These are phyloP conservation scores for Salix viminalis DNA, from an alignment of 345 rosid species.

Conservation along the genomic window DNA sequence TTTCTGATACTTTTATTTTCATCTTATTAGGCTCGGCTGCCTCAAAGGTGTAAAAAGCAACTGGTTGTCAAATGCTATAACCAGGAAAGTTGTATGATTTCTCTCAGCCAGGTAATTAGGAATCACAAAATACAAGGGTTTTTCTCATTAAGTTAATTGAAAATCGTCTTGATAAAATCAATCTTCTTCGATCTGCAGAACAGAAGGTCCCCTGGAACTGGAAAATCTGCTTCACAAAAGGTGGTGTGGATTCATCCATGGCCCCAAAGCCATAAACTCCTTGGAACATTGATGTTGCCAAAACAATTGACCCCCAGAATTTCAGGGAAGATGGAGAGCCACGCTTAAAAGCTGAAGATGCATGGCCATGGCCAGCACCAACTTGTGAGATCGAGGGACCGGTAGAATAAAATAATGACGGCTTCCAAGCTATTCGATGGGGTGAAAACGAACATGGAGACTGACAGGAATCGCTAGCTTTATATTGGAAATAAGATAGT, in stretches of 20 bases:
- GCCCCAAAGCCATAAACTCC: background rate
- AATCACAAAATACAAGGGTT: too few relatives aligned
- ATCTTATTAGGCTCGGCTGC: too few relatives aligned
- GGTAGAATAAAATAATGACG: constrained; percentile 6
- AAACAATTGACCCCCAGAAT: background rate
- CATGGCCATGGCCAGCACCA: constrained; percentile 5
- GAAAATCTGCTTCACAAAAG: too few relatives aligned
- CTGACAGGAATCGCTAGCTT: background rate
- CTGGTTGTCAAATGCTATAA: too few relatives aligned
- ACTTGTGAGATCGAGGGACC: constrained; percentile 28
- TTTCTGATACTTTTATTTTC: too few relatives aligned
- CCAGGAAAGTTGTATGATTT: too few relatives aligned
- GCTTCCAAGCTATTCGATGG: background rate
- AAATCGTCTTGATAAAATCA: too few relatives aligned
- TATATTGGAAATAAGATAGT: constrained; percentile 10
- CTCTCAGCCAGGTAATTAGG: too few relatives aligned
- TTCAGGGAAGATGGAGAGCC: background rate
- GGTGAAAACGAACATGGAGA: background rate
- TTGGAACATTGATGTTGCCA: background rate
- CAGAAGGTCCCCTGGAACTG: too few relatives aligned
- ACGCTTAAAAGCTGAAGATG: background rate
- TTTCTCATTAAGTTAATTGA: too few relatives aligned
- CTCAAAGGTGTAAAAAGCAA: too few relatives aligned
- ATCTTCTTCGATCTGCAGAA: too few relatives aligned
- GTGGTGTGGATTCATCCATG: background rate